These are phyloP conservation scores for Xylaria palmicola DNA, from an alignment of 495 filamentous ascomycete genomes.

Conservation along the genomic window DNA sequence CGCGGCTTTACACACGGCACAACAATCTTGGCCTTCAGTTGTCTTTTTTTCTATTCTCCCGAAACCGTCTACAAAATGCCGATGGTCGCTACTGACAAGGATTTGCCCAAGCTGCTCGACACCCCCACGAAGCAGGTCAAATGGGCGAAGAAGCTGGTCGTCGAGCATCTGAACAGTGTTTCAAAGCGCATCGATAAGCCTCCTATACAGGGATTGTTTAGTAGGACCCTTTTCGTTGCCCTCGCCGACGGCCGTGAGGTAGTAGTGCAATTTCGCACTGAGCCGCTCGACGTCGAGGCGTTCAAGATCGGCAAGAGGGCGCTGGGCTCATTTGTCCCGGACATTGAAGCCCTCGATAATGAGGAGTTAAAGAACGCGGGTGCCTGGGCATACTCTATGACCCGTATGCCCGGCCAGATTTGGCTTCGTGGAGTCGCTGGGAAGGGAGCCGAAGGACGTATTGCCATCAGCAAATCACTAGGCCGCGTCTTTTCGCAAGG, in stretches of 20 bases:
- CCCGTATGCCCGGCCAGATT: slow-evolving; percentile 27
- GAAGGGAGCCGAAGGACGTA: slow-evolving; percentile 23
- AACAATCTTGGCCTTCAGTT: too few relatives aligned
- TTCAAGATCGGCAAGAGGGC: slow-evolving; percentile 30
- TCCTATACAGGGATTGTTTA: slow-evolving; percentile 35
- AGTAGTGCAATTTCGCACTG: slow-evolving; percentile 33
- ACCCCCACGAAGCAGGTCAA: slow-evolving; percentile 34
- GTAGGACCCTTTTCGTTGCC: slow-evolving; percentile 29
- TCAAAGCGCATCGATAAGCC: slow-evolving; percentile 28
- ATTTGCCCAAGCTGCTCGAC: slow-evolving; percentile 30
- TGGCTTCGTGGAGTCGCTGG: slow-evolving; percentile 25
- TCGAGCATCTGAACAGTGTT: slow-evolving; percentile 28
- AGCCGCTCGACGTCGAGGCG: slow-evolving; percentile 24
- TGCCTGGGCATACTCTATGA: slow-evolving; percentile 32
- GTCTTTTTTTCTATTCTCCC: not conserved
- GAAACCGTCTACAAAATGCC: slow-evolving; percentile 19
- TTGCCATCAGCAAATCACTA: slow-evolving; percentile 25
- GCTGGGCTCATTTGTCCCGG: slow-evolving; percentile 27
- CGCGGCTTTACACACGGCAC: too few relatives aligned
- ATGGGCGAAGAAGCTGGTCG: slow-evolving; percentile 33
- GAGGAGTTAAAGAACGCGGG: slow-evolving; percentile 24
- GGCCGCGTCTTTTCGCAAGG: slow-evolving; percentile 26
- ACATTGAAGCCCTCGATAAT: slow-evolving; percentile 23
- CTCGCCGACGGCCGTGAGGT: slow-evolving; percentile 29
- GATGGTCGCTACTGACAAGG: slow-evolving; percentile 27